These are phyloP conservation scores for Solioccasus polychromus DNA, from an alignment of 768 basidiomycete genomes.

Conservation along the genomic window DNA sequence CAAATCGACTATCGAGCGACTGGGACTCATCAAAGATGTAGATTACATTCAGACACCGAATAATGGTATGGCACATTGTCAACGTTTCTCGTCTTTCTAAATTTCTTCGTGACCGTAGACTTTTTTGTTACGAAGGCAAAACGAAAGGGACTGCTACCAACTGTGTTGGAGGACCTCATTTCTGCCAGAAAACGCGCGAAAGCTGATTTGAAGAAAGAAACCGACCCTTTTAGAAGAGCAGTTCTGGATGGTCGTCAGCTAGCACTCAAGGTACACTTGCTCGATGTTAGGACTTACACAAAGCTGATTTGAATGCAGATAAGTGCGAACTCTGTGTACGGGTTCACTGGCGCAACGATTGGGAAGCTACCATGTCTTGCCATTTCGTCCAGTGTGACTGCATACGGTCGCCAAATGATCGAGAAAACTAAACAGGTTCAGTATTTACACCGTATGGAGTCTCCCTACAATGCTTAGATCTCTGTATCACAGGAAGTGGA, in stretches of 20 bases:
- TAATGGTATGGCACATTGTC: constrained; percentile 56
- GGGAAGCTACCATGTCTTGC: constrained; percentile 95
- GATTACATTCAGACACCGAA: constrained; percentile 97
- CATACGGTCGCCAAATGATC: constrained; percentile 99
- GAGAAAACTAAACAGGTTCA: constrained; percentile 88
- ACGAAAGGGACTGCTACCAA: constrained; percentile 89
- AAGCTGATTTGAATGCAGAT: constrained; percentile 55
- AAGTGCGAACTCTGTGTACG: constrained; percentile 98
- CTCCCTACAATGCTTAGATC: not conserved
- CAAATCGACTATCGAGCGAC: constrained; percentile 68
- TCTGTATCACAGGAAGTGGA: constrained; percentile 65
- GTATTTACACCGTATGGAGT: not conserved
- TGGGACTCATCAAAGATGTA: constrained; percentile 74
- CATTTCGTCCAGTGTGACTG: constrained; percentile 93
- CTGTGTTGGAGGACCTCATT: constrained; percentile 90
- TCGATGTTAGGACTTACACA: not conserved
- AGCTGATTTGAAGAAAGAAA: constrained; percentile 93
- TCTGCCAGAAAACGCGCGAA: constrained; percentile 93
- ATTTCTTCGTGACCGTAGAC: constrained; percentile 46
- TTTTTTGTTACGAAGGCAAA: constrained; percentile 71
- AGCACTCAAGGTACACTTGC: constrained; percentile 73
- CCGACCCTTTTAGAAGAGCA: constrained; percentile 94
- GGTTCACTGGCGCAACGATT: constrained; percentile 96
- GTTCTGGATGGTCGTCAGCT: constrained; percentile 97
- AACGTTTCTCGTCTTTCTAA: not conserved